Evolutionary conservation across 306 rosid species (phyloP), one percentile per base, ranked within the genome.

Genomic region (Biancaea sappan): DNA sequence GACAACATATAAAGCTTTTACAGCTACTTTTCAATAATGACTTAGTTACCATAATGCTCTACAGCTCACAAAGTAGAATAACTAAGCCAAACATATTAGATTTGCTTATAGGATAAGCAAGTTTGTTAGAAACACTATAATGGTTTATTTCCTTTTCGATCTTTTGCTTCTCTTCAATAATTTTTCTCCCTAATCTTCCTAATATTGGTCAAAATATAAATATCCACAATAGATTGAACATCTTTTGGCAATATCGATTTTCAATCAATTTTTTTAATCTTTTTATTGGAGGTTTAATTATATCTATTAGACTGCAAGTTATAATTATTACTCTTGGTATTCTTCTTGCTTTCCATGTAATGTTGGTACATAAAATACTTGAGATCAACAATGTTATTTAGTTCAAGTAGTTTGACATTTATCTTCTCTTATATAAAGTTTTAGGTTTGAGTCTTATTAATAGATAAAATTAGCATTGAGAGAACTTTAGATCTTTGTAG

Each of bases 21-120:
- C 32, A 25, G 58, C 38, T 26, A 16, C 31, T 15, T 66, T 44
- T 68, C 5, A 53, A 35, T 43, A 53, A 35, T 61, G 46, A 8
- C 47, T 10, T 19, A 34, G 38, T 70, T 57, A 53, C 61, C 14
- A 63, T 35, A 37, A 7, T 37, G 37, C 50, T 13, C 44, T 44
- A 16, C 65, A 53, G 38, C 40, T 70, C 52, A 15, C 56, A 16
- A 4, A 56, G 26, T 56, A 54, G 3, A 3, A 25, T 56, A 35
- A 35, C 7, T 58, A 54, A 54, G 4, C 28, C 29, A 21, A 32
- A 26, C 15, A 56, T 48, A 22, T 24, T 70, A 53, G 37, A 71
- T 38, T 38, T 71, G 76, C 56, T 51, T 51, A 26, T 16, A 1
- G 48, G 35, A 34, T 51, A 69, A 69, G 65, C 66, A 54, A 53